phyloP scores from a whole-genome alignment of 331 rosid species.

The Pyrus hybrid region DNA sequence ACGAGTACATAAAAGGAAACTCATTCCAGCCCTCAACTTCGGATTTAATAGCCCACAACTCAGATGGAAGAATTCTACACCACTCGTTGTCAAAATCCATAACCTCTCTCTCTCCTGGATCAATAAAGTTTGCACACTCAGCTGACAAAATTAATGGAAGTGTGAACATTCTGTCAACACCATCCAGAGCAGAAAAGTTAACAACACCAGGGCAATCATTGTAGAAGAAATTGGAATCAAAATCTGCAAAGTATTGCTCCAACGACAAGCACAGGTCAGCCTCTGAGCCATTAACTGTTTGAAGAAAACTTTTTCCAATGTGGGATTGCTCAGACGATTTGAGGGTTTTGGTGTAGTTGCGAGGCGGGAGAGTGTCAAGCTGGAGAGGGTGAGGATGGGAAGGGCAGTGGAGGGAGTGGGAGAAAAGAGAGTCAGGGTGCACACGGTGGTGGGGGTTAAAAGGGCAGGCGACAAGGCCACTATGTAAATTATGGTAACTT shows the following conservation, averaged over 20 bases:
- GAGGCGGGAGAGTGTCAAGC: conserved; percentile 20
- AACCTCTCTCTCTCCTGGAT: conserved; percentile 1
- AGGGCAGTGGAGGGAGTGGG: conserved; percentile 58
- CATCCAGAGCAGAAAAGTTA: conserved; percentile 21
- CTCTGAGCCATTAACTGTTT: conserved; percentile 12
- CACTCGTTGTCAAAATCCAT: background rate
- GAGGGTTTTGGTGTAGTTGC: conserved; percentile 47
- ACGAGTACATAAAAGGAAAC: conserved; percentile 36
- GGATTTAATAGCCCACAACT: conserved; percentile 20
- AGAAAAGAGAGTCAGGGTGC: conserved; percentile 53
- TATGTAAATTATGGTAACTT: background rate
- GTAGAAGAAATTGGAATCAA: conserved; percentile 50
- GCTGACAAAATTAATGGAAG: conserved; percentile 51
- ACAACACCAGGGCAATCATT: conserved; percentile 55
- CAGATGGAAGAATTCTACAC: conserved; percentile 53
- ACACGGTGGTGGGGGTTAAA: conserved; percentile 52
- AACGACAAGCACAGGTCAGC: conserved; percentile 44
- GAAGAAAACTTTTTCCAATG: conserved; percentile 6
- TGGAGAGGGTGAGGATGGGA: conserved; percentile 42
- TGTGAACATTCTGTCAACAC: conserved; percentile 26
- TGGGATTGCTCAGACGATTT: conserved; percentile 6
- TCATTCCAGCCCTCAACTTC: conserved; percentile 60
- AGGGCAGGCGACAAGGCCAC: conserved; percentile 36
- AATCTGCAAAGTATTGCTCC: conserved; percentile 19
- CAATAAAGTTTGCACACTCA: conserved; percentile 27